Conservation (phyloP, 1,284 basidiomycete species). For the Ceratobasidium sp. region DNA sequence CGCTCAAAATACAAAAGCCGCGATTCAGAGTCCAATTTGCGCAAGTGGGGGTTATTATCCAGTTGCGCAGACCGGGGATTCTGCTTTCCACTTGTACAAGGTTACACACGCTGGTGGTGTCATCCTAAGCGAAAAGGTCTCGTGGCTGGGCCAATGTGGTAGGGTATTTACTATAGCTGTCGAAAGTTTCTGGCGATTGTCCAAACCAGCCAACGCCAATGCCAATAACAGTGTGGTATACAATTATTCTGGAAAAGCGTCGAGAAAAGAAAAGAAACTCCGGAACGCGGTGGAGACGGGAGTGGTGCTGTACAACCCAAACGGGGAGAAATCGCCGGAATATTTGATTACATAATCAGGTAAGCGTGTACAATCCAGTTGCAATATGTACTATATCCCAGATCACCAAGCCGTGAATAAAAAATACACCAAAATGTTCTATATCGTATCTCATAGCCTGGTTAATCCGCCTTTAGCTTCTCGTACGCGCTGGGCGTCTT, state of each 20-base stretch:
- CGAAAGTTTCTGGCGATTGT: background rate
- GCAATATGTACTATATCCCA: background rate
- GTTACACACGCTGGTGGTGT: background rate
- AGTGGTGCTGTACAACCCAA: background rate
- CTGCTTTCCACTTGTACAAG: background rate
- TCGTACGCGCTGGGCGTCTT: conserved; percentile 32
- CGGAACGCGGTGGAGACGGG: background rate
- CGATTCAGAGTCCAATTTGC: background rate
- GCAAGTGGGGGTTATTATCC: background rate
- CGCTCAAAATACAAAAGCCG: background rate
- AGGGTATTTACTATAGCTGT: background rate
- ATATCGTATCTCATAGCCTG: background rate
- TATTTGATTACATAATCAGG: background rate
- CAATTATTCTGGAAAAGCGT: background rate
- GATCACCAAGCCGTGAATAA: conserved; percentile 12
- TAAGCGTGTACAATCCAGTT: background rate
- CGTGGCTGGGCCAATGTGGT: background rate
- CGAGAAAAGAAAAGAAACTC: background rate
- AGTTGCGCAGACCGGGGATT: background rate
- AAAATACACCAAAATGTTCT: conserved; percentile 5
- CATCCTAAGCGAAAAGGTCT: background rate
- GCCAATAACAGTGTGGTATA: background rate
- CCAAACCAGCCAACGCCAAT: background rate
- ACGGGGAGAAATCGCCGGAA: background rate
- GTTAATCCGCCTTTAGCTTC: conserved; percentile 34